phyloP scores from a whole-genome alignment of 805 yeast species.

The Kodamaea restingae region DNA sequence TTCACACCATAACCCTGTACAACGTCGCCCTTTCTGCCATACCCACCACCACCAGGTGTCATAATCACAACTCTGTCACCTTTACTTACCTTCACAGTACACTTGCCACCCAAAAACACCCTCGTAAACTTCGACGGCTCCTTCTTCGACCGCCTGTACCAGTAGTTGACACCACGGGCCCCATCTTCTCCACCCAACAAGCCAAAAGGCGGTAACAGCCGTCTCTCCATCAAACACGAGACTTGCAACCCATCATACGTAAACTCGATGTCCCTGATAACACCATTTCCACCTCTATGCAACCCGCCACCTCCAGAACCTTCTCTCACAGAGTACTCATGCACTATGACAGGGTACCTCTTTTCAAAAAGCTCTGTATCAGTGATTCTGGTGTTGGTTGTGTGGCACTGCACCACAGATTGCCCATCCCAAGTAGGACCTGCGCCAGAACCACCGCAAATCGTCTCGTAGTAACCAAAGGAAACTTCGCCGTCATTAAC shows the following conservation, averaged over 20 bases:
- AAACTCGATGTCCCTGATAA: conserved; percentile 79
- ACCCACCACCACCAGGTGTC: conserved; percentile 47
- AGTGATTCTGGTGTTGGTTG: conserved; percentile 91
- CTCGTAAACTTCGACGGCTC: conserved; percentile 15
- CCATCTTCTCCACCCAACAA: conserved; percentile 80
- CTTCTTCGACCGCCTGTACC: conserved; percentile 23
- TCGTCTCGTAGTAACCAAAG: conserved; percentile 90
- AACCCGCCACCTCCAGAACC: conserved; percentile 81
- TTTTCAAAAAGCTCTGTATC: conserved; percentile 87
- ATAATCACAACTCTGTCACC: conserved; percentile 40
- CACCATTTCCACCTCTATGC: conserved; percentile 81
- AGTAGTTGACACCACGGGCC: conserved; percentile 51
- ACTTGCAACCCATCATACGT: conserved; percentile 45
- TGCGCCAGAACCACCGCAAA: conserved; percentile 96
- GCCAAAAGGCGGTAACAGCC: conserved; percentile 84
- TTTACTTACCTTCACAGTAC: conserved; percentile 27
- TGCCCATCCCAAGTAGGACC: conserved; percentile 83
- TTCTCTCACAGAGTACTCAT: conserved; percentile 63
- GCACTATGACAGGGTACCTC: conserved; percentile 77
- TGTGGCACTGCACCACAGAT: conserved; percentile 88
- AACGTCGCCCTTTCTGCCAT: conserved; percentile 21
- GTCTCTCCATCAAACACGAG: conserved; percentile 80
- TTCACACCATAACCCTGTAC: conserved; percentile 19
- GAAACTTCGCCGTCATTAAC: conserved; percentile 61
- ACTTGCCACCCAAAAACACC: conserved; percentile 31